Conservation (phyloP, 305 asterid genomes). For the Andrographis paniculata region DNA sequence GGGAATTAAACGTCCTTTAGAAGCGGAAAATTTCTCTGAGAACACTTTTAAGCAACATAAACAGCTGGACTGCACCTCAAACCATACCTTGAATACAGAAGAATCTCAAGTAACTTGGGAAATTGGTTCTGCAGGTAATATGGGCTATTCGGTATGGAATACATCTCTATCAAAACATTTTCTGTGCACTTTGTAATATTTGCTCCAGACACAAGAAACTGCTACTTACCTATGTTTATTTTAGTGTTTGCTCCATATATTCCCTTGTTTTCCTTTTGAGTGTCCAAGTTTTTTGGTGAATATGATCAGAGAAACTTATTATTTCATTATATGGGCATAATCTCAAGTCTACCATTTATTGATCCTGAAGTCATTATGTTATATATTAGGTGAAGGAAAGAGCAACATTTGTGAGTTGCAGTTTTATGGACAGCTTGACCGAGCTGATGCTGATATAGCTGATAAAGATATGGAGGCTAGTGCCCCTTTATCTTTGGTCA, state of each 20-base stretch:
- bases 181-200: not conserved
- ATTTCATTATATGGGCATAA: slow-evolving; percentile 3
- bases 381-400: slow-evolving; percentile 32
- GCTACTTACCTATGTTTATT: not conserved
- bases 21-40: slow-evolving; percentile 32
- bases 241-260: not conserved
- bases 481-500: slow-evolving; percentile 36
- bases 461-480: slow-evolving; percentile 33
- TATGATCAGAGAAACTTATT: slow-evolving; percentile 1
- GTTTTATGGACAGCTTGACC: slow-evolving; percentile 28
- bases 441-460: slow-evolving; percentile 18
- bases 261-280: not conserved
- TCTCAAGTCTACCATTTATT: slow-evolving; percentile 2
- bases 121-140: slow-evolving; percentile 31
- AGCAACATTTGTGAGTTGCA: slow-evolving; percentile 21
- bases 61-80: slow-evolving; percentile 28
- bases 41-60: slow-evolving; percentile 42
- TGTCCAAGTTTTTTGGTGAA: not conserved
- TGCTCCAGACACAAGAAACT: slow-evolving; percentile 1
- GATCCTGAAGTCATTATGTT: slow-evolving; percentile 6
- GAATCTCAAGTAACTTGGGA: slow-evolving; percentile 22
- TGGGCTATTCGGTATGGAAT: slow-evolving; percentile 4
- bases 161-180: not conserved
- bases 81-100: slow-evolving; percentile 18
- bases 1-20: slow-evolving; percentile 62